A percentile compares a stretch with the other conserved stretches of the same genome.
Conservation (phyloP, 2,329 filamentous ascomycete species). For the Fusarium sulawesiense region DNA sequence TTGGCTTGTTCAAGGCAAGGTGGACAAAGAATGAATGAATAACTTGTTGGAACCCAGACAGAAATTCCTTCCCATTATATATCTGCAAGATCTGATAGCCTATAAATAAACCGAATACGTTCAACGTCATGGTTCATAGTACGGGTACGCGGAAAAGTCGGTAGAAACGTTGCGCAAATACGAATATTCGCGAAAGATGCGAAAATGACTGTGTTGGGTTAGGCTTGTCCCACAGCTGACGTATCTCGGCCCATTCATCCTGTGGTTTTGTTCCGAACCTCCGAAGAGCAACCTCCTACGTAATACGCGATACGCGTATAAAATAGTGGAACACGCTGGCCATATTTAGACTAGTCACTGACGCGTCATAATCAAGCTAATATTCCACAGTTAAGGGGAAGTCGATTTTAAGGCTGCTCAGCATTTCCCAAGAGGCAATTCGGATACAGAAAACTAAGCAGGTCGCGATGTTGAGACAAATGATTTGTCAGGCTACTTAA, state of each 20-base stretch:
- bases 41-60: neutral
- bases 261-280: neutral
- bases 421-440: rapidly evolving
- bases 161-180: neutral
- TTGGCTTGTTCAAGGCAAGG: neutral
- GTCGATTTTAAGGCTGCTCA: neutral
- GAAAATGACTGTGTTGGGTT: neutral
- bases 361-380: neutral
- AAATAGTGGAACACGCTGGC: neutral
- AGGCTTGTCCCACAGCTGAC: neutral
- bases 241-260: rapidly evolving
- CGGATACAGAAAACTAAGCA: neutral
- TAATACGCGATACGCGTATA: neutral
- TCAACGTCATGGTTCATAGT: neutral
- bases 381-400: neutral
- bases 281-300: neutral
- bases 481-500: neutral
- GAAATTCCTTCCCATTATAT: neutral
- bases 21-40: neutral
- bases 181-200: neutral
- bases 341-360: neutral
- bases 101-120: neutral
- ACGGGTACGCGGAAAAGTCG: neutral
- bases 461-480: neutral
- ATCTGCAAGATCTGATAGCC: neutral